Evolutionary conservation across 2,329 filamentous ascomycete species (phyloP).

Genomic region (Sclerotinia trifoliorum): DNA sequence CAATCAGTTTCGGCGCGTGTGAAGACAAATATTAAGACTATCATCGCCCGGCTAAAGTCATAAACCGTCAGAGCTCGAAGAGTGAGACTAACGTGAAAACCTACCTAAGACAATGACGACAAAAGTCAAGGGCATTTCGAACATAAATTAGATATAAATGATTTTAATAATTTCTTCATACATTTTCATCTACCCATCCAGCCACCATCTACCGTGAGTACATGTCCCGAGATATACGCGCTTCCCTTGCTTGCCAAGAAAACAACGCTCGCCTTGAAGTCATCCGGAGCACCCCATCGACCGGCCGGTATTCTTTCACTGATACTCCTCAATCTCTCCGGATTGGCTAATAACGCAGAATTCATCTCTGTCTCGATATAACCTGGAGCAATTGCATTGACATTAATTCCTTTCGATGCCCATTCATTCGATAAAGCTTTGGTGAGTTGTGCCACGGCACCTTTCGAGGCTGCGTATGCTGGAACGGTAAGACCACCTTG

Average conservation of each 20-base stretch:
- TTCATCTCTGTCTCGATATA: conserved; percentile 98
- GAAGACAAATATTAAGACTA: background rate
- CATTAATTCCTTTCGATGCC: conserved; percentile 73
- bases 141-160: background rate
- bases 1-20: background rate
- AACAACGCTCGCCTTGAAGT: conserved; percentile 81
- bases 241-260: conserved; percentile 76
- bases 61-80: background rate
- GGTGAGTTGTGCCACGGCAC: conserved; percentile 69
- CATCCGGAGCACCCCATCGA: conserved; percentile 78
- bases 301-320: conserved; percentile 78
- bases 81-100: background rate
- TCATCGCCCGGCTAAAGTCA: background rate
- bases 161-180: background rate
- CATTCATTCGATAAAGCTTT: conserved; percentile 80
- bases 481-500: conserved; percentile 88
- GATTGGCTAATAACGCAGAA: conserved; percentile 71
- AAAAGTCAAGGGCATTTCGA: background rate
- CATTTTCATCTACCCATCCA: conserved; percentile 77
- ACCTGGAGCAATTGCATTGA: conserved; percentile 86
- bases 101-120: background rate
- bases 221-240: conserved; percentile 77
- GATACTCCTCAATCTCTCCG: conserved; percentile 69
- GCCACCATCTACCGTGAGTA: conserved; percentile 81
- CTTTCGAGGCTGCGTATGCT: conserved; percentile 83